phyloP scores from a whole-genome alignment of 768 basidiomycete species.

The Mycena latifolia region DNA sequence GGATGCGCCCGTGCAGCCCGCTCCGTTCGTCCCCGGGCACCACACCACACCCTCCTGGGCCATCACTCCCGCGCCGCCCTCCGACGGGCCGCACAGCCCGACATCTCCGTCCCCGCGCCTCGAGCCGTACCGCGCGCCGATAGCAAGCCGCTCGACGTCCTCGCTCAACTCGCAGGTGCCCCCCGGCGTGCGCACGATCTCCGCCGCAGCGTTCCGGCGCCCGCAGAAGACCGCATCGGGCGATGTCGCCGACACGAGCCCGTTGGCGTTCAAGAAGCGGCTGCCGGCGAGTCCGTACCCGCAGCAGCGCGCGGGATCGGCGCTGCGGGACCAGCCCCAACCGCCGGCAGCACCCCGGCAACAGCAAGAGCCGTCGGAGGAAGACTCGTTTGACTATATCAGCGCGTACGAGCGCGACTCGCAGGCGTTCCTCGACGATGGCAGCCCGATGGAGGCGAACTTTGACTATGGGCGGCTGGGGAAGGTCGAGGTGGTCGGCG shows the following conservation, averaged over 20 bases:
- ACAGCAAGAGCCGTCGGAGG: conserved; percentile 35
- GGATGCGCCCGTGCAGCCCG: conserved; percentile 2
- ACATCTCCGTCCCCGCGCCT: conserved; percentile 38
- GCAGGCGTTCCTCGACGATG: conserved; percentile 33
- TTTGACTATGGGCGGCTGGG: conserved; percentile 36
- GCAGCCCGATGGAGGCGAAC: conserved; percentile 28
- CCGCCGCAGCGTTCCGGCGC: conserved; percentile 81
- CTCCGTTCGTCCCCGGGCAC: conserved; percentile 21
- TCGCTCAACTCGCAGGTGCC: conserved; percentile 47
- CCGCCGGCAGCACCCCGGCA: conserved; percentile 31
- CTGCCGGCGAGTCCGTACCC: conserved; percentile 60
- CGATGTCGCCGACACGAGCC: conserved; percentile 57
- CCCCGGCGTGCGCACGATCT: conserved; percentile 69
- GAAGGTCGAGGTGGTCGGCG: conserved; percentile 33
- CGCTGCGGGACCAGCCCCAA: conserved; percentile 14
- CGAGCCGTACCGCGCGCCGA: conserved; percentile 43
- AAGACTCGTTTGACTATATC: conserved; percentile 70
- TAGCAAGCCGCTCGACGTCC: conserved; percentile 48
- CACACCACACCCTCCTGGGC: conserved; percentile 35
- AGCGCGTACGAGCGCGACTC: conserved; percentile 59
- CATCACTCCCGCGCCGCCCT: conserved; percentile 13
- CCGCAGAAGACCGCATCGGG: conserved; percentile 50
- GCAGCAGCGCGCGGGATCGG: conserved; percentile 31
- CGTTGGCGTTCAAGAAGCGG: conserved; percentile 63
- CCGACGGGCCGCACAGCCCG: conserved; percentile 8